Evolutionary conservation across 176 grass and related monocot species (phyloP).

Genomic region (Juncus inflexus): DNA sequence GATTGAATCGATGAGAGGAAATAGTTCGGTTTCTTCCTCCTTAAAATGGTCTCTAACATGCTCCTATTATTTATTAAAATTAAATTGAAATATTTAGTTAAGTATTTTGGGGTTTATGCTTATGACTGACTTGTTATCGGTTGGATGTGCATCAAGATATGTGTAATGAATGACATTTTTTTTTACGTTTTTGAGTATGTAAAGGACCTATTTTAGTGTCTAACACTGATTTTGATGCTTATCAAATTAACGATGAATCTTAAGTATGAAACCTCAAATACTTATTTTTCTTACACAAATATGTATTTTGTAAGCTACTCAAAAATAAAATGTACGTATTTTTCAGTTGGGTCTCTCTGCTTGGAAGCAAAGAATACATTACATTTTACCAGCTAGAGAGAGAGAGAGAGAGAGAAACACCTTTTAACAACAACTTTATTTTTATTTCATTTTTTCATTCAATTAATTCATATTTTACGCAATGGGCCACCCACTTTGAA

Average conservation of each 20-base stretch:
- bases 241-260: too few species aligned
- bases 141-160: too few species aligned
- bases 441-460: too few species aligned
- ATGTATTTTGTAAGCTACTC: too few species aligned
- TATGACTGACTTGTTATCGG: too few species aligned
- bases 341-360: slow-evolving; percentile 2
- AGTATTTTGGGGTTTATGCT: slow-evolving; percentile 2
- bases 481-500: background rate
- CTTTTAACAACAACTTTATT: background rate
- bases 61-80: slow-evolving; percentile 40
- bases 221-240: too few species aligned
- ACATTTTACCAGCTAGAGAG: background rate
- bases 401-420: slow-evolving; percentile 13
- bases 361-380: slow-evolving; percentile 30
- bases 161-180: too few species aligned
- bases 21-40: slow-evolving; percentile 77
- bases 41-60: slow-evolving; percentile 81
- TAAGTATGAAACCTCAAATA: too few species aligned
- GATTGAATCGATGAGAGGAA: slow-evolving; percentile 60
- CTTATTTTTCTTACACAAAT: too few species aligned
- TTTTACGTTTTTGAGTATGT: too few species aligned
- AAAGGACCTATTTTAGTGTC: too few species aligned
- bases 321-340: too few species aligned
- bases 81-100: background rate
- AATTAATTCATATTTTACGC: background rate